These are phyloP conservation scores for Paracoccidioides brasiliensis DNA, from an alignment of 2,329 filamentous ascomycete genomes.

Conservation along the genomic window DNA sequence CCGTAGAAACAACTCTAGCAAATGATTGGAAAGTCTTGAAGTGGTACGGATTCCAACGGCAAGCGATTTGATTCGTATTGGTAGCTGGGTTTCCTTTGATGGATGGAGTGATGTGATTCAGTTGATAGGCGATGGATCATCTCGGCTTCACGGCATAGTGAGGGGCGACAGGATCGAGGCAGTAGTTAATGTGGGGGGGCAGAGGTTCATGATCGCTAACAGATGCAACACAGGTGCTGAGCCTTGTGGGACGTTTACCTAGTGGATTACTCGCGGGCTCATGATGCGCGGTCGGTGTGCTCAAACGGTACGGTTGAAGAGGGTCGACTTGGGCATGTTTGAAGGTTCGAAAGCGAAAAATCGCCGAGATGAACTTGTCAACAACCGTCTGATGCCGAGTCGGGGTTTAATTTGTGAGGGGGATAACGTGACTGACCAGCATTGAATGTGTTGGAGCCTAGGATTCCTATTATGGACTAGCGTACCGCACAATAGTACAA, in stretches of 20 bases:
- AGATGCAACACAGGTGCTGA: neutral
- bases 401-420: no score
- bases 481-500: no score
- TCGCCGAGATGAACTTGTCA: no score
- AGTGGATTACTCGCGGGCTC: neutral
- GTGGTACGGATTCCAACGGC: neutral
- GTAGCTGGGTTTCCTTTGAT: neutral
- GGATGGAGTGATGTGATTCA: neutral
- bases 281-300: neutral
- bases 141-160: neutral
- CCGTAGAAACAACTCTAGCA: neutral
- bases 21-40: neutral
- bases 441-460: no score
- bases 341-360: neutral
- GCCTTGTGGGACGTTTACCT: neutral
- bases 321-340: neutral
- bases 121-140: neutral
- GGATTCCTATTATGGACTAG: no score
- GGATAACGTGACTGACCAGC: no score
- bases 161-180: neutral
- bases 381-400: no score
- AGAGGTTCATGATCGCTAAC: neutral
- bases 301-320: neutral
- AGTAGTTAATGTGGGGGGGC: neutral
- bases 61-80: neutral